Conservation (phyloP, 1,284 basidiomycete genomes). For the Boletellus sp. region DNA sequence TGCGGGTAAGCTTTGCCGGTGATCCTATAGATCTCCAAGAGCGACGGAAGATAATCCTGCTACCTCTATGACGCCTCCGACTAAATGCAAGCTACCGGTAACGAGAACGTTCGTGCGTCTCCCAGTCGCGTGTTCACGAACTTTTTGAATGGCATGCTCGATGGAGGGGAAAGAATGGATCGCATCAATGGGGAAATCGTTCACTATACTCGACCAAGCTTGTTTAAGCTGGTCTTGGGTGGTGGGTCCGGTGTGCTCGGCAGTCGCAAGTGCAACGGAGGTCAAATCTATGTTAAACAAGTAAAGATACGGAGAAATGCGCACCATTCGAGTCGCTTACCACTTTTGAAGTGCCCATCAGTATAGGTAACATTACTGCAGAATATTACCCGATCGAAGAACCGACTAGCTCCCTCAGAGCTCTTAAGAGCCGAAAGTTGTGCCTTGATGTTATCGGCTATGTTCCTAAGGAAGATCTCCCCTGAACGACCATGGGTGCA, state of each 20-base stretch:
- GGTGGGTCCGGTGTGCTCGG: conserved; percentile 64
- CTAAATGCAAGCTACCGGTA: conserved; percentile 89
- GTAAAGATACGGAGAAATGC: background rate
- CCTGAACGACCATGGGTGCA: conserved; percentile 91
- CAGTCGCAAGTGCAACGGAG: conserved; percentile 59
- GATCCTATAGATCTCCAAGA: conserved; percentile 34
- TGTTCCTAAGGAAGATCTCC: conserved; percentile 61
- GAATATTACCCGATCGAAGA: conserved; percentile 89
- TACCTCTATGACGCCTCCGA: conserved; percentile 93
- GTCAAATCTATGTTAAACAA: conserved; percentile 59
- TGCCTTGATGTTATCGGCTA: conserved; percentile 48
- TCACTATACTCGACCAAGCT: conserved; percentile 69
- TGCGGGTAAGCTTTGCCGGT: background rate
- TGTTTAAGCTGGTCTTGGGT: conserved; percentile 75
- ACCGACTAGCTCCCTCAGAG: conserved; percentile 37
- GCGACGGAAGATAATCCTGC: conserved; percentile 70
- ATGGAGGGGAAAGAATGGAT: conserved; percentile 86
- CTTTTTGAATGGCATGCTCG: conserved; percentile 76
- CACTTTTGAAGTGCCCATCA: conserved; percentile 86
- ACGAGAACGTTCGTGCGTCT: conserved; percentile 67
- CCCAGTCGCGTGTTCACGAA: conserved; percentile 42
- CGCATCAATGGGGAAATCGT: conserved; percentile 54
- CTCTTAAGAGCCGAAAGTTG: conserved; percentile 44
- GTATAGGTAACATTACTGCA: conserved; percentile 95
- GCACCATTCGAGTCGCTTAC: conserved; percentile 43